Conservation (phyloP, 768 basidiomycete genomes). For the Trametes coccinea region DNA sequence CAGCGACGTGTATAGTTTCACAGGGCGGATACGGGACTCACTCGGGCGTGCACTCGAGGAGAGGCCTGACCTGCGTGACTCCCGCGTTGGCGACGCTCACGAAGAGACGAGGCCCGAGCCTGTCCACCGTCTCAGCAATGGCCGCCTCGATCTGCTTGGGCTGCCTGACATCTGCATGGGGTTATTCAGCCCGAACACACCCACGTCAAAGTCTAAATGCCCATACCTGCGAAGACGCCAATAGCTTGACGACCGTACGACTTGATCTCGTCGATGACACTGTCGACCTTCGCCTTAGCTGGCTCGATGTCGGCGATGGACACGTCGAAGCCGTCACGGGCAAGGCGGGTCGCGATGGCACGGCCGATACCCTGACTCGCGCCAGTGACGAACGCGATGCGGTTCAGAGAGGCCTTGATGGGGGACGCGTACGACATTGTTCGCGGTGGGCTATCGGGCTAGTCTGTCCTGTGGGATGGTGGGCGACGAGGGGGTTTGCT, state of each 20-base stretch:
- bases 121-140: conserved; percentile 33
- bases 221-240: conserved; percentile 29
- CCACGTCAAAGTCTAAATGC: background rate
- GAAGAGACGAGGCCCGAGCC: conserved; percentile 31
- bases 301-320: conserved; percentile 46
- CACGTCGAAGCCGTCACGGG: conserved; percentile 47
- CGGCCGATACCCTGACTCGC: conserved; percentile 49
- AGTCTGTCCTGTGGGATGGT: background rate
- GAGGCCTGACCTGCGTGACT: conserved; percentile 33
- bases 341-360: conserved; percentile 48
- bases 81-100: conserved; percentile 36
- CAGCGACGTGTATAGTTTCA: too few relatives aligned
- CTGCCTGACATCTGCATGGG: conserved; percentile 29
- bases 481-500: background rate
- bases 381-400: conserved; percentile 46
- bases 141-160: conserved; percentile 33
- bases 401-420: conserved; percentile 32
- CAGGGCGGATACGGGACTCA: conserved; percentile 12
- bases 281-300: conserved; percentile 27
- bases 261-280: conserved; percentile 33
- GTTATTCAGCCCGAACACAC: background rate
- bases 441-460: background rate
- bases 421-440: conserved; percentile 25
- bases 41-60: conserved; percentile 35
- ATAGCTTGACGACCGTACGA: conserved; percentile 34